Percentiles rank a stretch among this genome's conserved stretches.
phyloP scores from a whole-genome alignment of 2,329 filamentous ascomycete species.

The Spiromastix sp. region DNA sequence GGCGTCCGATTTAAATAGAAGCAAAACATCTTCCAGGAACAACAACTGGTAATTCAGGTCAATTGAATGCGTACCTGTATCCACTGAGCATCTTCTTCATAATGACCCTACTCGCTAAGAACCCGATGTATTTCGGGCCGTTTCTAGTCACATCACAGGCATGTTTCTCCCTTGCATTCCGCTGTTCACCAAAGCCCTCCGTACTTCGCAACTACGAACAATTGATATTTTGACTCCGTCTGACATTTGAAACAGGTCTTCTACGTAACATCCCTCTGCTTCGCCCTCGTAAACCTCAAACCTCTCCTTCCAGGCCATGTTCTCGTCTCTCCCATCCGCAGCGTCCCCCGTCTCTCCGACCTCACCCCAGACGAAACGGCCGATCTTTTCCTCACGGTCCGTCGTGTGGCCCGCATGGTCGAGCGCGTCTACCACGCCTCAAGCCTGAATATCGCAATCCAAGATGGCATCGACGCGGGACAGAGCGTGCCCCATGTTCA shows the following conservation, averaged over 20 bases:
- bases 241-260: conserved; percentile 59
- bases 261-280: conserved; percentile 66
- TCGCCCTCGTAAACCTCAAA: conserved; percentile 90
- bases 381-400: conserved; percentile 82
- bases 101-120: conserved; percentile 18
- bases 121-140: conserved; percentile 57
- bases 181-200: not conserved
- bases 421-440: conserved; percentile 51
- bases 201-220: not conserved
- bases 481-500: conserved; percentile 94
- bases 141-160: conserved; percentile 69
- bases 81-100: conserved; percentile 1
- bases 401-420: conserved; percentile 69
- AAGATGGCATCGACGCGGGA: conserved; percentile 81
- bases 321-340: conserved; percentile 66
- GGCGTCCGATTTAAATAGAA: no score
- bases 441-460: conserved; percentile 87
- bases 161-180: conserved; percentile 14
- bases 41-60: no score
- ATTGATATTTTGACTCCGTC: not conserved
- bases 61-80: no score
- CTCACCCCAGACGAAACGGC: conserved; percentile 61
- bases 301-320: conserved; percentile 89
- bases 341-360: conserved; percentile 64
- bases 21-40: no score